Conservation (phyloP, 495 filamentous ascomycete species). For the Apiosordaria backusii region DNA sequence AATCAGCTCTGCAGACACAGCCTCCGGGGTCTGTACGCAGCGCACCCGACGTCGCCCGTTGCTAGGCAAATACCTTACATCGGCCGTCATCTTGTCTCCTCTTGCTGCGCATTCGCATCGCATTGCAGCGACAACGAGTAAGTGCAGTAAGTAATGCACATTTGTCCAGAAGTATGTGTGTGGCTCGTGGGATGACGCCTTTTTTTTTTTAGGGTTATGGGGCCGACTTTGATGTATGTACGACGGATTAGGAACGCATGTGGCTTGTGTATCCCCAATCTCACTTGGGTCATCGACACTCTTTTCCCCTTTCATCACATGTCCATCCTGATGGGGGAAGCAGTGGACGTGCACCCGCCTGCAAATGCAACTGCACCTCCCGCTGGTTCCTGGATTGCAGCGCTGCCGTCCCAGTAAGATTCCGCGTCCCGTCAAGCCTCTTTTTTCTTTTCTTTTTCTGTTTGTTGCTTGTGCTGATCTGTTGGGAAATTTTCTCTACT, state of each 20-base stretch:
- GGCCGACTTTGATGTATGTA: neutral
- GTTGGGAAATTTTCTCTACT: constrained; percentile 1
- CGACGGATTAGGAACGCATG: constrained; percentile 14
- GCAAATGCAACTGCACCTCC: constrained; percentile 6
- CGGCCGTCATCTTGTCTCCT: too few relatives aligned
- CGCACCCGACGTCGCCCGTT: too few relatives aligned
- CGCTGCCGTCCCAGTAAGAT: neutral
- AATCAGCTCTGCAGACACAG: neutral
- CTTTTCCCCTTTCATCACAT: constrained; percentile 19
- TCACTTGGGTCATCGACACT: constrained; percentile 8
- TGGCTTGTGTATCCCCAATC: constrained; percentile 20
- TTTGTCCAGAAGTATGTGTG: neutral
- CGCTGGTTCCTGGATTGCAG: constrained; percentile 2
- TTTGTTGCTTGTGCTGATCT: constrained; percentile 7
- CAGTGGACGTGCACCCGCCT: neutral
- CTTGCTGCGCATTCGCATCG: neutral
- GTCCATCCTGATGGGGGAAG: neutral
- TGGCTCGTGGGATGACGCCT: constrained; percentile 10
- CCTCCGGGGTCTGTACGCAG: neutral
- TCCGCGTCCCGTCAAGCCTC: neutral
- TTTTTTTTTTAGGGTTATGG: constrained; percentile 10
- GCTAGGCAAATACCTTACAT: too few relatives aligned
- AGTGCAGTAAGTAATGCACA: neutral
- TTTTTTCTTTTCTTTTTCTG: neutral
- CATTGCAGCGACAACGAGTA: neutral